Percentiles rank a stretch among this genome's conserved stretches.
Evolutionary conservation across 2,329 filamentous ascomycete species (phyloP).

Genomic region (Diaporthe nobilis): DNA sequence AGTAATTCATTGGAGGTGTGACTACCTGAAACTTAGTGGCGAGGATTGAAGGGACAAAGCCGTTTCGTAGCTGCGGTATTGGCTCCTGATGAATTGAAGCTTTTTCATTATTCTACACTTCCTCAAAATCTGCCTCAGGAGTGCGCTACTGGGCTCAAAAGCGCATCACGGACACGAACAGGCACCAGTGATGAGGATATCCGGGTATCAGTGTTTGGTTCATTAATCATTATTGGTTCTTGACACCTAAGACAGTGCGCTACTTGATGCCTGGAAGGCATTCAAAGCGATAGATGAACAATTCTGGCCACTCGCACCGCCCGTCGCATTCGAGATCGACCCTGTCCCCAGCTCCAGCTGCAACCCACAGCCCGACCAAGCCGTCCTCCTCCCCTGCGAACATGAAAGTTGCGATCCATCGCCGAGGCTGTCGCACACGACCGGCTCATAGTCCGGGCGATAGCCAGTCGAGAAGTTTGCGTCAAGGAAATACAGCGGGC

Average conservation of each 20-base stretch:
- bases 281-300: conserved; percentile 35
- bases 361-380: conserved; percentile 34
- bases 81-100: background rate
- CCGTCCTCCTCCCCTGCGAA: background rate
- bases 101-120: background rate
- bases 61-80: background rate
- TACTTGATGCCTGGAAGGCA: conserved; percentile 11
- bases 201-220: background rate
- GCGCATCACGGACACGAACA: background rate
- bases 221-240: conserved; percentile 10
- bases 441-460: conserved; percentile 31
- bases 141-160: background rate
- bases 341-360: conserved; percentile 30
- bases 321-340: background rate
- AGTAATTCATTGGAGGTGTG: background rate
- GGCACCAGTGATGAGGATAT: background rate
- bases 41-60: background rate
- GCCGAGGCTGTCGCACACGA: conserved; percentile 24
- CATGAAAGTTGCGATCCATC: conserved; percentile 25
- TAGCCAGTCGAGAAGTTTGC: conserved; percentile 30
- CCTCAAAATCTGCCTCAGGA: background rate
- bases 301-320: background rate
- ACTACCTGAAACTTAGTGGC: background rate
- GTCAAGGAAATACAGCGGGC: conserved; percentile 34
- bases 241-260: background rate